Conservation (phyloP, 1,139 yeast species). For the Taphrina confusa region DNA sequence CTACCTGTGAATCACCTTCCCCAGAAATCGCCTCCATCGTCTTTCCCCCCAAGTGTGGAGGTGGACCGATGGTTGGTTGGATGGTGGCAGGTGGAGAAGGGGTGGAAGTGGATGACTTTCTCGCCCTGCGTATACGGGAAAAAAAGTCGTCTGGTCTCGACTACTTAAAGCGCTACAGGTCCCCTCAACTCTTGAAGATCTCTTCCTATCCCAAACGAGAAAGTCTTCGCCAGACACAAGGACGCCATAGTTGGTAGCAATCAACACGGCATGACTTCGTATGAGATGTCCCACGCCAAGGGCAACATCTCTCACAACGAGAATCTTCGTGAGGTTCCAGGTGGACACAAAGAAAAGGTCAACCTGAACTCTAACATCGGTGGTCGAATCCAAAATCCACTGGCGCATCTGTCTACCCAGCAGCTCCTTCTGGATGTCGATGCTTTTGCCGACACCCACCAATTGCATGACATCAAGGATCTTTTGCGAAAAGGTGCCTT, state of each 20-base stretch:
- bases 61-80: background rate
- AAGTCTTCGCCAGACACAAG: background rate
- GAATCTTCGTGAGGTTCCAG: background rate
- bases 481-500: conserved; percentile 74
- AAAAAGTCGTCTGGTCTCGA: background rate
- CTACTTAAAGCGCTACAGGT: background rate
- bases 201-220: background rate
- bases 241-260: too few species aligned
- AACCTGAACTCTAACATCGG: conserved; percentile 17
- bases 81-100: background rate
- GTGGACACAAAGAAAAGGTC: conserved; percentile 1
- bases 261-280: conserved; percentile 8
- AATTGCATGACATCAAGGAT: conserved; percentile 23
- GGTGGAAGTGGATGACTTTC: background rate
- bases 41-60: background rate
- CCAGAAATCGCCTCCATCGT: background rate
- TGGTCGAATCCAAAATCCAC: conserved; percentile 54
- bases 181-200: background rate
- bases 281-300: conserved; percentile 14
- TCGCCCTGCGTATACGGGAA: background rate
- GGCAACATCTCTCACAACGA: conserved; percentile 8
- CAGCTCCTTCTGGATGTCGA: conserved; percentile 74
- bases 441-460: conserved; percentile 55
- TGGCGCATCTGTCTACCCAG: conserved; percentile 62
- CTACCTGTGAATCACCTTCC: conserved; percentile 1